Evolutionary conservation across 2,329 filamentous ascomycete genomes (phyloP), one percentile per base, ranked within the genome.

Genomic region (Geosmithia morbida): DNA sequence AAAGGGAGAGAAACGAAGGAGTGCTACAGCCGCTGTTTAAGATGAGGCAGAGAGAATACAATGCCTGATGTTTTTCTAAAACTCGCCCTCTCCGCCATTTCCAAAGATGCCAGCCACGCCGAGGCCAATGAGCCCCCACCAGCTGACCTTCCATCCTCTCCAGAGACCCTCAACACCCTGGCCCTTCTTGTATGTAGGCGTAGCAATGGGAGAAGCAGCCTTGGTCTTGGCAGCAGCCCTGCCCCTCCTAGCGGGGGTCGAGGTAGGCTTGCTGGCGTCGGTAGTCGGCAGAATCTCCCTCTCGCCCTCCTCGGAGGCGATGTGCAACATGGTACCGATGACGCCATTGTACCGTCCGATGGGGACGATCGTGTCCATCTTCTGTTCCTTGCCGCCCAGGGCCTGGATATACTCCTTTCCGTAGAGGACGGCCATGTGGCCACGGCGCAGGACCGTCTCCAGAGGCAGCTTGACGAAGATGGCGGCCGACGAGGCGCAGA

Each of bases 381-480:
- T 61, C 30, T 62, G 60, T 3, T 61, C 63, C 26, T 62, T 57
- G 42, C 58, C 57, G 2, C 41, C 43, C 2, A 77, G 62, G 0
- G 78, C 75, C 11, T 63, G 61, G 2, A 74, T 53, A 48, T 78
- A 75, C 11, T 66, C 57, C 1, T 73, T 71, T 14, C 72, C 71
- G 16, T 73, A 72, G 43, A 87, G 72, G 1, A 87, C 79, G 2
- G 81, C 72, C 50, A 92, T 83, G 63, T 98, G 92, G 5, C 87
- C 90, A 50, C 92, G 79, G 44, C 92, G 82, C 7, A 97, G 74
- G 16, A 95, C 85, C 1, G 90, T 97, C 65, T 98, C 92, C 4
- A 97, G 71, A 0, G 92, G 92, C 13, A 97, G 77, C 58, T 90
- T 89, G 54, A 95, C 65, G 56, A 92, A 85, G 30, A 97, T 76